phyloP scores from a whole-genome alignment of 2,329 filamentous ascomycete genomes.

The Harringtonia aguacate region DNA sequence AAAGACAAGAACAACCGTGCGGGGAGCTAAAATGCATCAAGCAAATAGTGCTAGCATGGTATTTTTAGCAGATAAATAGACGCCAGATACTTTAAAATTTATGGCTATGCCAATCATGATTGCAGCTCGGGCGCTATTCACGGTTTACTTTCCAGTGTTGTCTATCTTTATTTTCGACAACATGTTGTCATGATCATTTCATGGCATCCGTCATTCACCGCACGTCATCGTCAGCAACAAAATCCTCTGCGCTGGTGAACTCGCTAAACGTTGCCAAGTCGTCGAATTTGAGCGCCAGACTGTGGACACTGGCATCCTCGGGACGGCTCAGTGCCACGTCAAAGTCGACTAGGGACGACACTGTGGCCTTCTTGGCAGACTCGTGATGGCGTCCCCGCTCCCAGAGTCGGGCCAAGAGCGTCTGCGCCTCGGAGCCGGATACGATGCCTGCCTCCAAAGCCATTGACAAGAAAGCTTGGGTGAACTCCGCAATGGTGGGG shows the following conservation, averaged over 20 bases:
- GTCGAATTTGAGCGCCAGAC: conserved; percentile 2
- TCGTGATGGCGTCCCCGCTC: neutral
- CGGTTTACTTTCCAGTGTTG: too few relatives aligned
- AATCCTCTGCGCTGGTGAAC: neutral
- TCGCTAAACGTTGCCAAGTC: conserved; percentile 2
- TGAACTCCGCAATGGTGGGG: conserved; percentile 13
- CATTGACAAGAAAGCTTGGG: conserved; percentile 17
- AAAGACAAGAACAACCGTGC: too few relatives aligned
- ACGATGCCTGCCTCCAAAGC: conserved; percentile 10
- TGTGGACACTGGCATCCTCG: conserved; percentile 3
- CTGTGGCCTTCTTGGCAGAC: neutral
- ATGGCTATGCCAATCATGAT: too few relatives aligned
- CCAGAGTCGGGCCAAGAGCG: neutral
- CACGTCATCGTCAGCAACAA: neutral
- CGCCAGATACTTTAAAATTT: too few relatives aligned
- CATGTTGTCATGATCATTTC: neutral
- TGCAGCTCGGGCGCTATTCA: too few relatives aligned
- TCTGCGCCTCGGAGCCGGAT: conserved; percentile 8
- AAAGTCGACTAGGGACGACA: conserved; percentile 5
- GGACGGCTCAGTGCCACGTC: conserved; percentile 7
- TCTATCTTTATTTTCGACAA: too few relatives aligned
- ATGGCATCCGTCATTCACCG: neutral
- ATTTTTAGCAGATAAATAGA: too few relatives aligned
- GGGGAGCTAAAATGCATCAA: too few relatives aligned
- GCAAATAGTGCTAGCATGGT: too few relatives aligned